These are phyloP conservation scores for Fusarium nisikadoi DNA, from an alignment of 2,329 filamentous ascomycete genomes.

Conservation along the genomic window DNA sequence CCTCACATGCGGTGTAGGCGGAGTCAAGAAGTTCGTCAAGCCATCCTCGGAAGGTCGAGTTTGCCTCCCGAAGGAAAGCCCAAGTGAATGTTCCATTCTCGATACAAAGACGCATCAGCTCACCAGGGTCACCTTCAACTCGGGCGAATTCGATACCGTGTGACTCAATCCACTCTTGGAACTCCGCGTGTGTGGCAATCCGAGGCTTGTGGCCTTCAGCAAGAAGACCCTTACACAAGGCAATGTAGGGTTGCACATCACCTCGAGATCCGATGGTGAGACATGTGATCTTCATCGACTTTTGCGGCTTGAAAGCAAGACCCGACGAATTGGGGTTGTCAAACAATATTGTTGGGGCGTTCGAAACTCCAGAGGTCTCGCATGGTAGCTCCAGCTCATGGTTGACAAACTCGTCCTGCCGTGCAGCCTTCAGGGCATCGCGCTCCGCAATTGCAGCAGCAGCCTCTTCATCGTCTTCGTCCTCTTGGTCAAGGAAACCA, in stretches of 20 bases:
- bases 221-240: constrained; percentile 88
- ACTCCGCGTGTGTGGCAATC: constrained; percentile 94
- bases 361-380: constrained; percentile 57
- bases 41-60: constrained; percentile 91
- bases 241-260: constrained; percentile 97
- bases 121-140: constrained; percentile 89
- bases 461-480: constrained; percentile 75
- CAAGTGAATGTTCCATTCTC: constrained; percentile 98
- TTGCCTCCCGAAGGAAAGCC: constrained; percentile 88
- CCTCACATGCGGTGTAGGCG: constrained; percentile 85
- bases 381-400: constrained; percentile 63
- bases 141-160: constrained; percentile 93
- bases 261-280: constrained; percentile 95
- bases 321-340: constrained; percentile 91
- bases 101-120: constrained; percentile 95
- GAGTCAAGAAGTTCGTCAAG: constrained; percentile 87
- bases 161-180: constrained; percentile 87
- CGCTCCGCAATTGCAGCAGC: constrained; percentile 85
- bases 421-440: constrained; percentile 80
- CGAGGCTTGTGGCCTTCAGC: constrained; percentile 86
- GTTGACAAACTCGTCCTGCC: constrained; percentile 63
- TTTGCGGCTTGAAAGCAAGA: constrained; percentile 87
- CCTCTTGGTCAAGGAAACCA: constrained; percentile 72
- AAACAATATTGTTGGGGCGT: constrained; percentile 82
- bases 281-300: constrained; percentile 86